Percentiles rank a stretch among this genome's conserved stretches.
Evolutionary conservation across 192 early-diverging fungal species (phyloP).

Genomic region (Spizellomyces punctatus): DNA sequence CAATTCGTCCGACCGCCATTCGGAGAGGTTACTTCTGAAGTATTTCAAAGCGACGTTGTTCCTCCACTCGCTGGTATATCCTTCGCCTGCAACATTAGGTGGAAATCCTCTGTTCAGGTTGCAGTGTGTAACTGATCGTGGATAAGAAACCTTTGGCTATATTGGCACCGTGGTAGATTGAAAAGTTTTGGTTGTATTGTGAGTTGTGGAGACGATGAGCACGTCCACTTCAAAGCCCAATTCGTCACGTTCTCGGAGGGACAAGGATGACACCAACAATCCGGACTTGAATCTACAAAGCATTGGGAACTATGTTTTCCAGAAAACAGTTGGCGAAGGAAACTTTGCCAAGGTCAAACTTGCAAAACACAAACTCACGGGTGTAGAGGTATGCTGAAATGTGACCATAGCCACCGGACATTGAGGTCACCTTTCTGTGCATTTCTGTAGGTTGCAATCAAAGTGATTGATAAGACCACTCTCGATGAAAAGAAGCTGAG

Average conservation of each 20-base stretch:
- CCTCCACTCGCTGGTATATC: too few relatives aligned
- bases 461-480: slow-evolving; percentile 66
- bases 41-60: too few relatives aligned
- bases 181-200: too few relatives aligned
- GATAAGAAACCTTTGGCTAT: too few relatives aligned
- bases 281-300: slow-evolving; percentile 50
- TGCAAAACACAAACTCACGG: slow-evolving; percentile 73
- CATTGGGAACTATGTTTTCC: slow-evolving; percentile 84
- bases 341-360: slow-evolving; percentile 99
- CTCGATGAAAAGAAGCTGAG: slow-evolving; percentile 64
- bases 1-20: too few relatives aligned
- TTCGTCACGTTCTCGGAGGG: not conserved
- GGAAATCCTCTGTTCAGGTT: too few relatives aligned
- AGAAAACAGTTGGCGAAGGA: slow-evolving; percentile 96
- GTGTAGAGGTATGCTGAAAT: slow-evolving; percentile 42
- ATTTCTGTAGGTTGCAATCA: slow-evolving; percentile 59
- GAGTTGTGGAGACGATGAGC: not conserved
- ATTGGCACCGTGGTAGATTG: too few relatives aligned
- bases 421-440: not conserved
- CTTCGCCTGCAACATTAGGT: too few relatives aligned
- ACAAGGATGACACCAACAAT: slow-evolving; percentile 60
- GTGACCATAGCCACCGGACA: not conserved
- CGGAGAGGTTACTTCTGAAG: too few relatives aligned
- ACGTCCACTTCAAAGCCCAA: not conserved
- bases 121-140: too few relatives aligned